These are phyloP conservation scores for Leucocoprinus birnbaumii DNA, from an alignment of 768 basidiomycete species.

Conservation along the genomic window DNA sequence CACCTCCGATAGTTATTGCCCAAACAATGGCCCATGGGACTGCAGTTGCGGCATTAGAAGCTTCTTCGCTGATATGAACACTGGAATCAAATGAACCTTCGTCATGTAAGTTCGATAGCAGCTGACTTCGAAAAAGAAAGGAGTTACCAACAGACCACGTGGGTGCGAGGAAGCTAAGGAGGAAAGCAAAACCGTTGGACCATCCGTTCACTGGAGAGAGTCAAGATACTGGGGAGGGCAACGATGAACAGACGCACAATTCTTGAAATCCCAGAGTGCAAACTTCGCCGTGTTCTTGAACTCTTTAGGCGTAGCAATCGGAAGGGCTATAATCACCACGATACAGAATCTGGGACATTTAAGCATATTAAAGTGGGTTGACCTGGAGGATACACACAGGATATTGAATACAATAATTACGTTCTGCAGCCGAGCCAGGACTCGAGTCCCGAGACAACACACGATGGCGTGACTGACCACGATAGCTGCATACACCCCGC, in stretches of 20 bases:
- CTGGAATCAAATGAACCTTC: constrained; percentile 46
- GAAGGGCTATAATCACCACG: constrained; percentile 67
- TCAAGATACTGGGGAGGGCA: not conserved
- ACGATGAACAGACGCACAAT: constrained; percentile 34
- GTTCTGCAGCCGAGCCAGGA: constrained; percentile 69
- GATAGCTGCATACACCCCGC: constrained; percentile 64
- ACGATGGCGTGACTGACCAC: constrained; percentile 59
- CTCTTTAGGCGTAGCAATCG: constrained; percentile 56
- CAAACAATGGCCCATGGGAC: constrained; percentile 68
- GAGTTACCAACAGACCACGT: constrained; percentile 39
- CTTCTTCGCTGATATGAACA: constrained; percentile 72
- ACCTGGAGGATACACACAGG: no score
- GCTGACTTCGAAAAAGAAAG: not conserved
- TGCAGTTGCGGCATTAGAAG: constrained; percentile 63
- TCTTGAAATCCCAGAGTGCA: constrained; percentile 60
- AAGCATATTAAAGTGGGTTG: no score
- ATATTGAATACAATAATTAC: constrained; percentile 64
- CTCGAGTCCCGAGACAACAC: constrained; percentile 63
- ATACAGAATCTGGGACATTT: no score
- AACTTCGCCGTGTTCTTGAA: constrained; percentile 59
- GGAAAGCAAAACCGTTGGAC: constrained; percentile 58
- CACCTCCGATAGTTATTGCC: constrained; percentile 51
- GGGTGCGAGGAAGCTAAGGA: constrained; percentile 38
- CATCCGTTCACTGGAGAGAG: constrained; percentile 46
- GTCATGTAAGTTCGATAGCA: not conserved